These are phyloP conservation scores for Globisporangium middletonii DNA, from an alignment of 352 stramenopile genomes.

Conservation along the genomic window DNA sequence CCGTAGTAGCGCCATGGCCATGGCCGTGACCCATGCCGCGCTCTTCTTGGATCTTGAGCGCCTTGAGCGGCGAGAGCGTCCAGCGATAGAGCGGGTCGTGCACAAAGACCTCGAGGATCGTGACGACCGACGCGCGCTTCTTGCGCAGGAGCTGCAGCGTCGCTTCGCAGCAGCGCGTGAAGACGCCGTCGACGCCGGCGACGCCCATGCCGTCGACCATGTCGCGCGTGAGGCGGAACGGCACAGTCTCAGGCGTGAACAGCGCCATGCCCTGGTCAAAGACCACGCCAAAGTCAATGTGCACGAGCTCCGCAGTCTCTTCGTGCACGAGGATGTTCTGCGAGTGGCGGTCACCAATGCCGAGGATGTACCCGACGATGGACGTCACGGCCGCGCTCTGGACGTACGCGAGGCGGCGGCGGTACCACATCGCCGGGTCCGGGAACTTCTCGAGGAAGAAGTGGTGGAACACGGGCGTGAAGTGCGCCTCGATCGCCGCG, in stretches of 20 bases:
- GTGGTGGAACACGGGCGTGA: conserved; percentile 96
- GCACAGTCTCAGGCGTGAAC: conserved; percentile 96
- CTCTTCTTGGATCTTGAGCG: conserved; percentile 74
- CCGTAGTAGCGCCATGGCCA: neutral
- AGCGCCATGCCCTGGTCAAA: conserved; percentile 97
- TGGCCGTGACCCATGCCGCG: conserved; percentile 6
- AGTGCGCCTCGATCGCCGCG: conserved; percentile 89
- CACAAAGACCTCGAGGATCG: conserved; percentile 98
- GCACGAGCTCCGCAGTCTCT: conserved; percentile 96
- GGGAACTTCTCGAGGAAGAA: conserved; percentile 98
- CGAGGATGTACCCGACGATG: conserved; percentile 95
- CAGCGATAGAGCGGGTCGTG: conserved; percentile 99
- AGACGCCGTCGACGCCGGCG: conserved; percentile 94
- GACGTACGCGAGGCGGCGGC: conserved; percentile 92
- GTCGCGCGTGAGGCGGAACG: conserved; percentile 98
- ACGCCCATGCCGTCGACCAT: conserved; percentile 99
- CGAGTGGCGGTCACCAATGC: conserved; percentile 98
- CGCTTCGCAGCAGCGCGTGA: conserved; percentile 92
- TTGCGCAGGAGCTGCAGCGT: conserved; percentile 91
- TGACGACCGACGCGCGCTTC: conserved; percentile 93
- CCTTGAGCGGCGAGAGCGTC: conserved; percentile 91
- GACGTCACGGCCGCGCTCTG: conserved; percentile 95
- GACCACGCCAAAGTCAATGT: conserved; percentile 99
- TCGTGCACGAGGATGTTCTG: conserved; percentile 99
- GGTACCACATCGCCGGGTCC: conserved; percentile 92